These are phyloP conservation scores for Phyllosticta citriasiana DNA, from an alignment of 2,329 filamentous ascomycete genomes.

Conservation along the genomic window DNA sequence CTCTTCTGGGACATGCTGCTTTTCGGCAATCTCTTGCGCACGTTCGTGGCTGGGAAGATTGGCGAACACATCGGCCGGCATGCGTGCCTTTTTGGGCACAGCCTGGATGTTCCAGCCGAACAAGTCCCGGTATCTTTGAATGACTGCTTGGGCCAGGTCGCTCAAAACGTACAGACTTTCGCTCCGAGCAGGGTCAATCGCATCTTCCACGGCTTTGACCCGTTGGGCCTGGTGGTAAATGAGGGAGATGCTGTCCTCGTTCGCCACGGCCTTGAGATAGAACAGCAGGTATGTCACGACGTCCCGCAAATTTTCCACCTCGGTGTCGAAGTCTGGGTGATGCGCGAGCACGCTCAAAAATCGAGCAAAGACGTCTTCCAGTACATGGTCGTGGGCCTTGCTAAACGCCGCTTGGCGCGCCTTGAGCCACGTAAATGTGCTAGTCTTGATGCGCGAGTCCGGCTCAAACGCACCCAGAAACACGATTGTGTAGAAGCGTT, in stretches of 20 bases:
- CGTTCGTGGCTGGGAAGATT: conserved; percentile 64
- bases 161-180: conserved; percentile 77
- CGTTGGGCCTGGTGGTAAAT: conserved; percentile 89
- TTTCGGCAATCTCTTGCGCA: conserved; percentile 78
- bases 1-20: conserved; percentile 70
- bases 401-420: conserved; percentile 63
- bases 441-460: conserved; percentile 57
- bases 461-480: conserved; percentile 93
- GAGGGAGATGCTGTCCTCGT: conserved; percentile 74
- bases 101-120: conserved; percentile 80
- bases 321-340: conserved; percentile 71
- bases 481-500: conserved; percentile 78
- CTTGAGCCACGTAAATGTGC: conserved; percentile 79
- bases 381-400: conserved; percentile 44
- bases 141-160: conserved; percentile 73
- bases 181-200: conserved; percentile 45
- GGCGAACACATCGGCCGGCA: conserved; percentile 71
- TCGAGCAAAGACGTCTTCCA: conserved; percentile 74
- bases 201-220: conserved; percentile 82
- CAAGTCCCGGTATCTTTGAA: conserved; percentile 77
- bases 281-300: conserved; percentile 85
- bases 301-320: conserved; percentile 59
- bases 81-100: conserved; percentile 67
- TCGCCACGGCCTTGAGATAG: conserved; percentile 74
- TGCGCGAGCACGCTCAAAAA: conserved; percentile 83